Evolutionary conservation across 2,329 filamentous ascomycete genomes (phyloP).

Genomic region (Penicillium oxalicum): DNA sequence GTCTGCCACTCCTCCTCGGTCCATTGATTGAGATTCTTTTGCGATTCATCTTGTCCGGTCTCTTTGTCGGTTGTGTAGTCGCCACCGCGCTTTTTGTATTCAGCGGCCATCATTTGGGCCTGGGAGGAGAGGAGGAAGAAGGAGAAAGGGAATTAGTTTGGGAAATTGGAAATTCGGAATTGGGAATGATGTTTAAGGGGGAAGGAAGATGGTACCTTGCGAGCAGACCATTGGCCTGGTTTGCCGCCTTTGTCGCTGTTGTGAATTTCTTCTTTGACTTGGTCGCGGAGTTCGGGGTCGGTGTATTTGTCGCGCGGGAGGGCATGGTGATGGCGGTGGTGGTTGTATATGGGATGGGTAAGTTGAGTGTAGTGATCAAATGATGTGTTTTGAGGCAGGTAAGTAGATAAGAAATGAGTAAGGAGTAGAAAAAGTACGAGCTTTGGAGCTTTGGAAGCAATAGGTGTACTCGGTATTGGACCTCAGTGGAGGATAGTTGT

Average conservation of each 20-base stretch:
- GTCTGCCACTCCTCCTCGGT: constrained; percentile 47
- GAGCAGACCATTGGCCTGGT: constrained; percentile 46
- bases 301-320: constrained; percentile 44
- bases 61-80: constrained; percentile 43
- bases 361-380: neutral
- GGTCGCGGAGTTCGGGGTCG: constrained; percentile 42
- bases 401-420: neutral
- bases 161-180: neutral
- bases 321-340: constrained; percentile 31
- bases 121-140: constrained; percentile 7
- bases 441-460: too few relatives aligned
- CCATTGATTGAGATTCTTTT: constrained; percentile 44
- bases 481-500: too few relatives aligned
- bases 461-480: too few relatives aligned
- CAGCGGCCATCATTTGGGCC: constrained; percentile 44
- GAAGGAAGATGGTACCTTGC: constrained; percentile 32
- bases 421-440: too few relatives aligned
- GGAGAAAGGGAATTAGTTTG: too few relatives aligned
- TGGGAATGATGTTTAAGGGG: neutral
- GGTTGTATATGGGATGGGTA: neutral
- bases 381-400: neutral
- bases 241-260: constrained; percentile 43
- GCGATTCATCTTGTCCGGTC: constrained; percentile 37
- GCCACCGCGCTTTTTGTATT: constrained; percentile 46
- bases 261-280: constrained; percentile 45